Conservation (phyloP, 202 grass and related monocot species). For the Eragrostis tef region DNA sequence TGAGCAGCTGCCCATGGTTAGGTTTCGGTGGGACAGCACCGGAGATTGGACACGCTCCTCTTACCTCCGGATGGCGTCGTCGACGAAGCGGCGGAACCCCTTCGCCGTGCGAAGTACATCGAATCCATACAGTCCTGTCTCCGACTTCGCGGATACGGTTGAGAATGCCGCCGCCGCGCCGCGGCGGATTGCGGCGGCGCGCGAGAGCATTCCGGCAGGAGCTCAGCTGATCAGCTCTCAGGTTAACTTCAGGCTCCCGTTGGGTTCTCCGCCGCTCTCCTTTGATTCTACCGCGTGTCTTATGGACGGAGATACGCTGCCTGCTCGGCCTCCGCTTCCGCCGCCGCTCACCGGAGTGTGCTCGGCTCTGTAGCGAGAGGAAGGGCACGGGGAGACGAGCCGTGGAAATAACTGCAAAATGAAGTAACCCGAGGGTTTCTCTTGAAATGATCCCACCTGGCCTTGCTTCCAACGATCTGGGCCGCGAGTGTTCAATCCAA, state of each 20-base stretch:
- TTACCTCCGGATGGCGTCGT: constrained; percentile 78
- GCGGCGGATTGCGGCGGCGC: constrained; percentile 46
- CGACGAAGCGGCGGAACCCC: constrained; percentile 87
- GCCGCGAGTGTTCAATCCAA: neutral
- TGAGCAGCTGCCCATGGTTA: neutral
- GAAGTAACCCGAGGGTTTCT: neutral
- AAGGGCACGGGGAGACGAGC: neutral
- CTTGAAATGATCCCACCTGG: neutral
- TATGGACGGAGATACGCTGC: neutral
- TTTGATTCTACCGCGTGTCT: neutral
- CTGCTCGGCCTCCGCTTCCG: neutral
- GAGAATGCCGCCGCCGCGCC: constrained; percentile 44
- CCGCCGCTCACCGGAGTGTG: constrained; percentile 25
- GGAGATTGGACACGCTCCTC: neutral
- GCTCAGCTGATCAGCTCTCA: neutral
- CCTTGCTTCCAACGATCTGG: neutral
- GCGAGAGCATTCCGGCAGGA: constrained; percentile 40
- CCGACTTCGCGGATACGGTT: constrained; percentile 19
- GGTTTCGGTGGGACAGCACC: neutral
- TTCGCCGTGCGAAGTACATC: constrained; percentile 71
- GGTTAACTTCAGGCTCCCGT: neutral
- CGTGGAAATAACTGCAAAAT: neutral
- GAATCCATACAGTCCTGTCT: constrained; percentile 73
- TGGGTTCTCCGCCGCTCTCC: neutral
- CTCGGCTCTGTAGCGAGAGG: constrained; percentile 11